Evolutionary conservation across 192 early-diverging fungal species (phyloP).

Genomic region (Coemansia sp.): DNA sequence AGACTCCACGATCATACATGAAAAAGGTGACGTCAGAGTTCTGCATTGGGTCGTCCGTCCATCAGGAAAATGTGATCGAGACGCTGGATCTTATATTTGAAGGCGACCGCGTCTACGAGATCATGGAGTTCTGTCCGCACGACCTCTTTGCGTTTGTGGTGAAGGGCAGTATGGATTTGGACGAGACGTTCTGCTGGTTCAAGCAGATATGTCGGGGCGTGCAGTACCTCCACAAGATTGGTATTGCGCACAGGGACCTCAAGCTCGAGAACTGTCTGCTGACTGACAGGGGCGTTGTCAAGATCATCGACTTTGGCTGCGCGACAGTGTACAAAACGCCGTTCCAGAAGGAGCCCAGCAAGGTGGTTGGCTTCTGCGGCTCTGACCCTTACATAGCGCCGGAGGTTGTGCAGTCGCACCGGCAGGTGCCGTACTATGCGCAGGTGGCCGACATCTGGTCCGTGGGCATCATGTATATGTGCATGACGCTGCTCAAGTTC

Average conservation of each 20-base stretch:
- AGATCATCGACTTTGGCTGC: constrained; percentile 96
- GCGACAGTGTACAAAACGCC: constrained; percentile 84
- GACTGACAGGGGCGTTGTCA: constrained; percentile 71
- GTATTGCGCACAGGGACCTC: constrained; percentile 91
- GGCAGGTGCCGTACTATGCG: constrained; percentile 69
- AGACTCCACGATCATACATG: constrained; percentile 71
- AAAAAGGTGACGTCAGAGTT: constrained; percentile 84
- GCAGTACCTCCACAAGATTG: constrained; percentile 81
- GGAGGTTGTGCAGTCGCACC: constrained; percentile 66
- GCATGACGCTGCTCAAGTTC: constrained; percentile 68
- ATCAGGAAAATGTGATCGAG: constrained; percentile 78
- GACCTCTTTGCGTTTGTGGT: constrained; percentile 85
- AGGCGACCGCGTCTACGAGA: constrained; percentile 63
- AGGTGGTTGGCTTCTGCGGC: constrained; percentile 76
- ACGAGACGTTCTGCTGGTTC: constrained; percentile 86
- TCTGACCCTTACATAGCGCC: constrained; percentile 97
- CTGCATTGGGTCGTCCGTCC: constrained; percentile 73
- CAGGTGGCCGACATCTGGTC: constrained; percentile 88
- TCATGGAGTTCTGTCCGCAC: constrained; percentile 90
- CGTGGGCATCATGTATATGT: constrained; percentile 82
- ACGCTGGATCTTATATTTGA: constrained; percentile 75
- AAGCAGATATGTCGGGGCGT: constrained; percentile 81
- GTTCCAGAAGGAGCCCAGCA: constrained; percentile 64
- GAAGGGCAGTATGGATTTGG: constrained; percentile 67
- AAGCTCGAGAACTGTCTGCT: constrained; percentile 89